Evolutionary conservation across 1,139 yeast species (phyloP), one percentile per base, ranked within the genome.

Genomic region (Yarrowia galli): DNA sequence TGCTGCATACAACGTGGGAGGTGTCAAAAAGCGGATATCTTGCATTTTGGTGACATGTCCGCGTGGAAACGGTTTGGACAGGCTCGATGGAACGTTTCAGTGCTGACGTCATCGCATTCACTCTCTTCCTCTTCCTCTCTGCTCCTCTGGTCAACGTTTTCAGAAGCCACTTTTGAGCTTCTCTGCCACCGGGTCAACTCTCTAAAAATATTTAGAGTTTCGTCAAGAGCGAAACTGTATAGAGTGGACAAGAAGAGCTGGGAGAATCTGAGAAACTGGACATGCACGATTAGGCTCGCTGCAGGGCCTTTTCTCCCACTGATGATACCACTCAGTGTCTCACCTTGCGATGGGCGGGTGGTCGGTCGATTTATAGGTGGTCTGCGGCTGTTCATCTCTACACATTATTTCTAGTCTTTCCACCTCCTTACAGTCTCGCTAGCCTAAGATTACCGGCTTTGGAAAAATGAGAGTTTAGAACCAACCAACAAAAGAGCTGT

Each of bases 201-300:
- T 28, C 32, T 7, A 28, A 28, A 28, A 28, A 7, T 6, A 28
- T 28, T 42, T 32, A 49, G 32, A 20, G 56, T 49, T 49, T 20
- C 25, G 40, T 40, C 12, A 18, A 32, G 10, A 36, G n/a, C 22
- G 20, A 23, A 32, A 36, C 35, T 28, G n/a, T 18, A n/a, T n/a
- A 2, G 38, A 12, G 32, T 4, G 32, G 54, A 28, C 58, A 22
- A 20, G 28, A 36, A 22, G 16, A n/a, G 9, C 12, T 7, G 20
- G 18, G 16, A 23, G 25, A 49, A 32, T 13, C 54, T 5, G 16
- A 23, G 20, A 10, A 20, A n/a, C 22, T 2, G 16, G 40, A 35
- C 35, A 53, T 54, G 61, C 61, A 54, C 61, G 61, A 54, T 54
- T 54, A 54, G 61, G 61, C 61, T 54, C 61, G 61, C 61, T 54